Evolutionary conservation across 1,284 basidiomycete genomes (phyloP).

Genomic region (Xerocomus nothofagi): DNA sequence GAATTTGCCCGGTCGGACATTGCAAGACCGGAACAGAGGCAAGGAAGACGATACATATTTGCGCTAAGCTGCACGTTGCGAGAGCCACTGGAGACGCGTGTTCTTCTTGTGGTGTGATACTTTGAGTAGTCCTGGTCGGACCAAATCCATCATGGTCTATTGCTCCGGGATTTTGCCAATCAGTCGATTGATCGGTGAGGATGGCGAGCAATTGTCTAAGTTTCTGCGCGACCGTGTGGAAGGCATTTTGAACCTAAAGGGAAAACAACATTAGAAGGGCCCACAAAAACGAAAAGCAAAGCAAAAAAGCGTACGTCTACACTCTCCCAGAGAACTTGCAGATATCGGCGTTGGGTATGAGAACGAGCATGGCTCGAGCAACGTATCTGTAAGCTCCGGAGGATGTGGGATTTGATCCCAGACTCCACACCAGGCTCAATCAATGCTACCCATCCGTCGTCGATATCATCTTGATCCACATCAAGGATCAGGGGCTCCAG

Average conservation of each 20-base stretch:
- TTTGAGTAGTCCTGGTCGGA: conserved; percentile 49
- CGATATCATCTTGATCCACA: conserved; percentile 26
- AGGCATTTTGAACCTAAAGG: conserved; percentile 56
- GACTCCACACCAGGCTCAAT: conserved; percentile 61
- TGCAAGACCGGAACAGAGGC: conserved; percentile 60
- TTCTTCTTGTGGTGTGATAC: conserved; percentile 28
- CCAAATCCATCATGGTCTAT: conserved; percentile 68
- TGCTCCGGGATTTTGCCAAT: conserved; percentile 20
- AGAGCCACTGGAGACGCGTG: conserved; percentile 5
- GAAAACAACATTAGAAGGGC: background rate
- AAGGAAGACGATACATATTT: conserved; percentile 55
- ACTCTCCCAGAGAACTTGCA: conserved; percentile 63
- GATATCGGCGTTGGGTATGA: conserved; percentile 28
- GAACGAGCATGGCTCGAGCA: conserved; percentile 7
- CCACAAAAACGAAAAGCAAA: background rate
- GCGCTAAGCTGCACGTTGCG: conserved; percentile 37
- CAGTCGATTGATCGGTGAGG: conserved; percentile 26
- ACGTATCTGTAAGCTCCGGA: conserved; percentile 40
- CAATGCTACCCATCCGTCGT: conserved; percentile 53
- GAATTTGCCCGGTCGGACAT: conserved; percentile 53
- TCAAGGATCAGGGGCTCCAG: conserved; percentile 60
- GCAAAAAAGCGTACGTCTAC: conserved; percentile 50
- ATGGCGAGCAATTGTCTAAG: conserved; percentile 42
- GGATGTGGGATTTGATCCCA: conserved; percentile 61
- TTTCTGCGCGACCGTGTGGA: conserved; percentile 39